Evolutionary conservation across 73 alveolate species (phyloP).

Genomic region (Tetrahymena borealis): DNA sequence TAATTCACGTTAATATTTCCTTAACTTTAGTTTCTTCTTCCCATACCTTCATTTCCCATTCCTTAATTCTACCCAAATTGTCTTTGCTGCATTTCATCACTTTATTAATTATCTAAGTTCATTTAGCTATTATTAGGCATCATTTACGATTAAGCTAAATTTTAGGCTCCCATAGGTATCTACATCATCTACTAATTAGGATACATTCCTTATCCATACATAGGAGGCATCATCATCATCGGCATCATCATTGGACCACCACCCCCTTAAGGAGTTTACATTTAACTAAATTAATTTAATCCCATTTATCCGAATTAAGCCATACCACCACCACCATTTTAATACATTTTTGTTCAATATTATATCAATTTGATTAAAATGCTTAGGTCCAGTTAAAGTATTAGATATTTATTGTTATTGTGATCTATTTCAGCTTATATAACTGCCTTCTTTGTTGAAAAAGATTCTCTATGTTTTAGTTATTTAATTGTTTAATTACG

Average conservation of each 20-base stretch:
- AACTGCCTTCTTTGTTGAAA: too few species aligned
- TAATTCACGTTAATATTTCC: background rate
- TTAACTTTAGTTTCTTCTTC: background rate
- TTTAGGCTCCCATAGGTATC: background rate
- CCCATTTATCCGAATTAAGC: background rate
- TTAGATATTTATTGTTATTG: too few species aligned
- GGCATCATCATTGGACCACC: background rate
- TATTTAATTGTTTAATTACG: too few species aligned
- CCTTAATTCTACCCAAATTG: conserved; percentile 2
- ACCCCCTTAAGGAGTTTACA: background rate
- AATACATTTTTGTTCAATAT: too few species aligned
- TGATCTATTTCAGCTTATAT: too few species aligned
- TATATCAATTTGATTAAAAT: too few species aligned
- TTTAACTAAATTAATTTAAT: background rate
- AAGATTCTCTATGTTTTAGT: too few species aligned
- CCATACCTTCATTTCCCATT: background rate
- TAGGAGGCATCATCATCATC: background rate
- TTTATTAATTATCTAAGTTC: background rate
- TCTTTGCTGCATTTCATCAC: background rate
- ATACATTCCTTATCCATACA: background rate
- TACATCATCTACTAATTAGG: background rate
- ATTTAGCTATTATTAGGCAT: background rate
- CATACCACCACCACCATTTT: background rate
- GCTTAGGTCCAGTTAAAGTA: too few species aligned
- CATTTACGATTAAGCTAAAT: background rate